Conservation (phyloP, 345 rosid species). For the Ailanthus altissimus region DNA sequence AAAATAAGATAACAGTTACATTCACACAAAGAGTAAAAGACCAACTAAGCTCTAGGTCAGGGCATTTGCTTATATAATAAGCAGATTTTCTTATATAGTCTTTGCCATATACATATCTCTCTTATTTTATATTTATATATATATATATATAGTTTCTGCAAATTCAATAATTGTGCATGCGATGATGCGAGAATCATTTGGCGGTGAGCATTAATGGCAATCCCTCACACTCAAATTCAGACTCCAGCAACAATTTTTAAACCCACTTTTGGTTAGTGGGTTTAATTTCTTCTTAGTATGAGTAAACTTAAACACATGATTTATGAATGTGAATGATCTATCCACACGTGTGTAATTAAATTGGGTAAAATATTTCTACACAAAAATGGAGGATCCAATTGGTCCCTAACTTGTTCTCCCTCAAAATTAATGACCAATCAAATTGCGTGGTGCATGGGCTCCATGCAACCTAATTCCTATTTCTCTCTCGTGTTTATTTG, state of each 20-base stretch:
- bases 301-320: no score
- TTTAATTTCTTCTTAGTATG: background rate
- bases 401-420: background rate
- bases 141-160: no score
- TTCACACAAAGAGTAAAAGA: no score
- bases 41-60: no score
- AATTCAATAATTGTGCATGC: background rate
- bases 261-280: background rate
- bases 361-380: background rate
- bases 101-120: background rate
- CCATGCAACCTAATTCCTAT: background rate
- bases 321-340: background rate
- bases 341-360: background rate
- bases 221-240: no score
- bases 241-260: background rate
- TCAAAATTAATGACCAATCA: background rate
- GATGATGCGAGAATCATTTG: background rate
- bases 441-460: background rate
- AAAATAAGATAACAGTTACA: no score
- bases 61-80: background rate
- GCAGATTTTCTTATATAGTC: conserved; percentile 2
- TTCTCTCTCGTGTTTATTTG: background rate
- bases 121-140: background rate
- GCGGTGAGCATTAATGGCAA: no score
- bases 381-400: background rate